Base-by-base conservation (phyloP, 805 yeast species). In the Komagataella kurtzmanii region DNA sequence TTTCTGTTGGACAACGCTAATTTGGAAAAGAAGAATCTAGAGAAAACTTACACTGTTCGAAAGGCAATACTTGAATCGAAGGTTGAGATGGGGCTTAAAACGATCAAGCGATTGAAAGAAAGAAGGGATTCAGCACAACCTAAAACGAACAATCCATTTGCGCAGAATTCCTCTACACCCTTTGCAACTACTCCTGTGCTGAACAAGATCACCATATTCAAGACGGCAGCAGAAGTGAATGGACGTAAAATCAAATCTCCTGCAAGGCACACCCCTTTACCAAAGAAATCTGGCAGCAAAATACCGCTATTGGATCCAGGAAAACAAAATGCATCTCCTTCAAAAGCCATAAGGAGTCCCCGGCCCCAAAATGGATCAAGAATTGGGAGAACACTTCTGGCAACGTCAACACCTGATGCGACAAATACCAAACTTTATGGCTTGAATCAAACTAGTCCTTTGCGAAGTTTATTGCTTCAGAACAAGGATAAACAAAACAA, bases 171-270 rank as follows among this genome's bases (percentile, higher is more conserved):
- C n/a, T 14, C 45, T 6, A 48, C 51, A 2, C 14, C 47, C 14
- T 56, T 60, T 43, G 58, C 61, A 6, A 56, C 60, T 1, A 59
- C 62, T 7, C 63, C 63, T 12, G 55, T 55, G 40, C 43, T 59
- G 10, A 51, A 56, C 7, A 58, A 53, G 24, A 53, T 56, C 24
- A 43, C 24, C 4, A 45, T 47, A 49, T 46, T 52, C 24, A 49
- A 43, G 23, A 30, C 21, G 7, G 40, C 53, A 19, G 52, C 21
- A 40, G 24, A 49, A 47, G 24, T 36, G 46, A 30, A 52, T 47
- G 40, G 40, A 10, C 40, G 40, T 30, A 30, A 10, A 30, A 17
- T 51, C 54, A 17, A n/a, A n/a, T 18, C n/a, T n/a, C 45, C 49
- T 17, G 17, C 24, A n/a, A n/a, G 3, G 14, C 47, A 45, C 2